These are phyloP conservation scores for Breynia disticha DNA, from an alignment of 441 rosid species.

Conservation along the genomic window DNA sequence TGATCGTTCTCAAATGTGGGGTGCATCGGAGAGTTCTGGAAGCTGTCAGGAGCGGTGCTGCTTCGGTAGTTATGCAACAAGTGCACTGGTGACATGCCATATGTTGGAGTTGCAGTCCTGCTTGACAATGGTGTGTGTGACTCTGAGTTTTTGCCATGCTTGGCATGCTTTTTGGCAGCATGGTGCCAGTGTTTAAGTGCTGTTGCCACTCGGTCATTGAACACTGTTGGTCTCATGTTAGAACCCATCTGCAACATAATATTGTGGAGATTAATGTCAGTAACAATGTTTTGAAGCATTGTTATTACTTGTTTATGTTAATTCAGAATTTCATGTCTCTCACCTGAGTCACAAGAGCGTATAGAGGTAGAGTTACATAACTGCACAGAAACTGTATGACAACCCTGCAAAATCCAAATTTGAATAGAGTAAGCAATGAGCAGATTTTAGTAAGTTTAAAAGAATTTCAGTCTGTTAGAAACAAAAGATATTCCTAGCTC, in stretches of 20 bases:
- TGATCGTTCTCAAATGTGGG: conserved; percentile 25
- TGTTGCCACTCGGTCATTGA: conserved; percentile 68
- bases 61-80: conserved; percentile 43
- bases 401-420: conserved; percentile 39
- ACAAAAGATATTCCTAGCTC: conserved; percentile 15
- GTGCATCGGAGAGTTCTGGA: conserved; percentile 35
- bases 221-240: conserved; percentile 84
- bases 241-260: conserved; percentile 65
- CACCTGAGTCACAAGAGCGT: conserved; percentile 92
- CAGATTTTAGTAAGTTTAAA: background rate
- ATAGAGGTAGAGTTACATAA: conserved; percentile 85
- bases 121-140: conserved; percentile 64
- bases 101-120: conserved; percentile 54
- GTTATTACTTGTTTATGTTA: background rate
- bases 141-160: conserved; percentile 44
- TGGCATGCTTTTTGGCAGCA: conserved; percentile 61
- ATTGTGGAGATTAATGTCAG: background rate
- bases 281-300: no score
- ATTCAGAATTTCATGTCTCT: conserved; percentile 1
- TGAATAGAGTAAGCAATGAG: conserved; percentile 3
- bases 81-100: conserved; percentile 75
- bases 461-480: no score
- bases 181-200: conserved; percentile 83
- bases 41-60: conserved; percentile 41
- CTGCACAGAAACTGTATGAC: conserved; percentile 78